A percentile compares a stretch with the other conserved stretches of the same genome.
These are phyloP conservation scores for Trichoderma sp. DNA, from an alignment of 2,329 filamentous ascomycete genomes.

Conservation along the genomic window DNA sequence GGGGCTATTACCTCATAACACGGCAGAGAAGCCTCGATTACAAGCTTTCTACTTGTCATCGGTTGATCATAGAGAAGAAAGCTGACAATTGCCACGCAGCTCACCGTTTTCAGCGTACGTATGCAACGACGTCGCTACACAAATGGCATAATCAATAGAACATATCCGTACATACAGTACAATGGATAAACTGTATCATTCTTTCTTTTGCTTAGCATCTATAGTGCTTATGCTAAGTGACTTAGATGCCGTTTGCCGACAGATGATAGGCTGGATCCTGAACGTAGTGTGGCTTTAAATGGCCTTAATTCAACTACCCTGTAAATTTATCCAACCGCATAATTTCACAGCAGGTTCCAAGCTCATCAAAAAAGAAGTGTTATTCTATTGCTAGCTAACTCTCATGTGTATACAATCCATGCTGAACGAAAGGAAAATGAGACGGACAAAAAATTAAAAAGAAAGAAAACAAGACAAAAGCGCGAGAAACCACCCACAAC, in stretches of 20 bases:
- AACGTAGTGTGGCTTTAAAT: background rate
- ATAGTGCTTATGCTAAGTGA: background rate
- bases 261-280: background rate
- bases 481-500: no score
- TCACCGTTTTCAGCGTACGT: background rate
- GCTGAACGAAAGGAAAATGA: no score
- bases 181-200: background rate
- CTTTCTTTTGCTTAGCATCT: no score
- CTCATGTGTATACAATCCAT: no score
- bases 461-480: background rate
- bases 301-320: background rate
- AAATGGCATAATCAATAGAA: background rate
- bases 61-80: background rate
- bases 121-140: background rate
- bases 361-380: background rate
- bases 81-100: background rate
- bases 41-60: background rate
- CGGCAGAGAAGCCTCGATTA: background rate
- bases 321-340: background rate
- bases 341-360: background rate
- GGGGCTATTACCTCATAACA: background rate
- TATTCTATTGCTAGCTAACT: no score
- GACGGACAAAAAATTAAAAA: no score
- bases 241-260: background rate
- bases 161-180: background rate